phyloP scores from a whole-genome alignment of 176 grass and related monocot genomes.

The Oryza rufipogon region DNA sequence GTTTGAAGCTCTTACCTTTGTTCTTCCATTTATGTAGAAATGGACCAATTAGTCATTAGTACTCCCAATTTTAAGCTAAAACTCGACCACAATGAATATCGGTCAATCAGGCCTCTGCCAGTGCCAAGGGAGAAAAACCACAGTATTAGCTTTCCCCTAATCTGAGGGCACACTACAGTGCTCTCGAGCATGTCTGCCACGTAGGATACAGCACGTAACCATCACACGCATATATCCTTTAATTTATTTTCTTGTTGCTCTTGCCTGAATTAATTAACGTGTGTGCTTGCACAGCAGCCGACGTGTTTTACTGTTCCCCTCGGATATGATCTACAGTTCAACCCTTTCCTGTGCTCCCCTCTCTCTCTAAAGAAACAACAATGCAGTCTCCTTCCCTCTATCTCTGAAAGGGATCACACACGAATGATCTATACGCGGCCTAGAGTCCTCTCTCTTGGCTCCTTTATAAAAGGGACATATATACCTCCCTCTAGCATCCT shows the following conservation, averaged over 20 bases:
- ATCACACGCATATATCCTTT: background rate
- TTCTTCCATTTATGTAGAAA: background rate
- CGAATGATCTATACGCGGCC: conserved; percentile 52
- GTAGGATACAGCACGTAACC: background rate
- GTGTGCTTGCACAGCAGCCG: conserved; percentile 32
- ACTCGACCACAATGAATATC: too few species aligned
- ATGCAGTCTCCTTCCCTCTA: conserved; percentile 28
- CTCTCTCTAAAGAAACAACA: background rate
- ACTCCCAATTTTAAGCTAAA: too few species aligned
- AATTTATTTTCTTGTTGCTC: background rate
- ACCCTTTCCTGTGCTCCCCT: conserved; percentile 28
- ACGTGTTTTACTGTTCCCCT: conserved; percentile 65
- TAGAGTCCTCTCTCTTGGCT: conserved; percentile 39
- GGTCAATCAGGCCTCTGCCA: background rate
- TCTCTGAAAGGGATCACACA: conserved; percentile 50
- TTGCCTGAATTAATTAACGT: conserved; percentile 19
- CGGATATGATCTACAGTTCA: conserved; percentile 35
- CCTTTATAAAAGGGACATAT: conserved; percentile 71
- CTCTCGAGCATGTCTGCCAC: conserved; percentile 17
- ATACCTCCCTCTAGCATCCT: conserved; percentile 28
- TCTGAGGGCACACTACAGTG: conserved; percentile 28
- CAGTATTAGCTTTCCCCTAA: conserved; percentile 30
- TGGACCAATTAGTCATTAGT: too few species aligned
- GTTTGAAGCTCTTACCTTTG: background rate
- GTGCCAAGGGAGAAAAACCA: background rate